These are phyloP conservation scores for Meyerozyma smithsonii DNA, from an alignment of 1,139 yeast genomes.

Conservation along the genomic window DNA sequence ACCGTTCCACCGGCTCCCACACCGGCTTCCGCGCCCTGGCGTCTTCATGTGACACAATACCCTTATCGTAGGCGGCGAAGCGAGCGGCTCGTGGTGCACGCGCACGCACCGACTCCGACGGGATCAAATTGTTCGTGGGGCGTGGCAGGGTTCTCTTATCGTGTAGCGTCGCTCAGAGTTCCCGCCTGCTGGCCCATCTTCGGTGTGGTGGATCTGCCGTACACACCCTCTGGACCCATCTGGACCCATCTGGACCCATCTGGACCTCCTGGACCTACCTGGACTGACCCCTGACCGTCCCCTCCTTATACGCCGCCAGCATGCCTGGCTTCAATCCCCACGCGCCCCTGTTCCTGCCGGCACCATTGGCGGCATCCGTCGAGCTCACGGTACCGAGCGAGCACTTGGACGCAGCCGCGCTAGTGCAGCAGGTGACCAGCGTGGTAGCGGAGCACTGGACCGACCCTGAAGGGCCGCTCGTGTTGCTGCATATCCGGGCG, in stretches of 20 bases:
- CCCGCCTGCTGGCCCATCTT: neutral
- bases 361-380: neutral
- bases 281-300: too few relatives aligned
- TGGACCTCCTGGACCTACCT: too few relatives aligned
- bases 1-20: neutral
- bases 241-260: too few relatives aligned
- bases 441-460: neutral
- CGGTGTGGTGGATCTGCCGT: neutral
- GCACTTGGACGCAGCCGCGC: neutral
- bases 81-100: slow-evolving; percentile 4
- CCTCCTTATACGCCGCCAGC: neutral
- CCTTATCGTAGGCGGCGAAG: slow-evolving; percentile 1
- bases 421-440: neutral
- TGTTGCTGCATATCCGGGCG: neutral
- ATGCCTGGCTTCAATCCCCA: neutral
- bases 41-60: neutral
- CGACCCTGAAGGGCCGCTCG: neutral
- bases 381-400: neutral
- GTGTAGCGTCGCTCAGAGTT: neutral
- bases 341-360: neutral
- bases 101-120: slow-evolving; percentile 1
- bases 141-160: neutral
- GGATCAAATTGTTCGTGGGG: slow-evolving; percentile 1
- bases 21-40: neutral
- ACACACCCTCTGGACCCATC: neutral